phyloP scores from a whole-genome alignment of 2,329 filamentous ascomycete genomes.

The Aspergillus persii region DNA sequence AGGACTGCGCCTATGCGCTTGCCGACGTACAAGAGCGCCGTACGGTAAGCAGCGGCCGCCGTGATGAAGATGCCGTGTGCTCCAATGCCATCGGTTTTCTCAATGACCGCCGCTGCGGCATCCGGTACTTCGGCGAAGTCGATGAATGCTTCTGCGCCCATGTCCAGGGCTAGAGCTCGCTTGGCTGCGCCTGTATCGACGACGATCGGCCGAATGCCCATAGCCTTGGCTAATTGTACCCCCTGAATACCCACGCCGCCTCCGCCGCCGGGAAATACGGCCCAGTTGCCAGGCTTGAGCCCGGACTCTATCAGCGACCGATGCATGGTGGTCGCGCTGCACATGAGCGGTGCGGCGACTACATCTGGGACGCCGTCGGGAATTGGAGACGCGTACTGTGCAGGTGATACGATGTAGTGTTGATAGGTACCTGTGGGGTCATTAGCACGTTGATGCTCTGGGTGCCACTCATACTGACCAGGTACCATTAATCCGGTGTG shows the following conservation, averaged over 20 bases:
- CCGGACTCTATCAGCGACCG: slow-evolving; percentile 53
- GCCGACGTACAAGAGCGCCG: slow-evolving; percentile 40
- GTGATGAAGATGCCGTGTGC: slow-evolving; percentile 48
- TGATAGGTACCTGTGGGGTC: slow-evolving; percentile 51
- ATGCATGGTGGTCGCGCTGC: slow-evolving; percentile 58
- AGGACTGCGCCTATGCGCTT: slow-evolving; percentile 49
- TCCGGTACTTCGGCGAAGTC: slow-evolving; percentile 49
- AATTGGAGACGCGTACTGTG: slow-evolving; percentile 54
- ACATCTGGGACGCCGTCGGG: slow-evolving; percentile 56
- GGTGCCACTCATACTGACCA: slow-evolving; percentile 24
- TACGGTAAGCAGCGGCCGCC: slow-evolving; percentile 40
- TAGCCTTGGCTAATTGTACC: slow-evolving; percentile 54
- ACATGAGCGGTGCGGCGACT: slow-evolving; percentile 61
- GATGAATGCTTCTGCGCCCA: slow-evolving; percentile 58
- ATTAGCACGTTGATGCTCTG: neutral
- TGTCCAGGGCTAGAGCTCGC: slow-evolving; percentile 44
- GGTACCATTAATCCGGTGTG: slow-evolving; percentile 44
- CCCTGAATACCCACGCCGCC: slow-evolving; percentile 59
- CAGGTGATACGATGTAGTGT: slow-evolving; percentile 58
- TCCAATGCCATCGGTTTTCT: slow-evolving; percentile 47
- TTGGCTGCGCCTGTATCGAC: slow-evolving; percentile 54
- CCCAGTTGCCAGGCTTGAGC: slow-evolving; percentile 53
- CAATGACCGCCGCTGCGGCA: slow-evolving; percentile 42
- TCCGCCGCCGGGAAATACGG: slow-evolving; percentile 43
- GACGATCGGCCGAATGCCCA: slow-evolving; percentile 57